Conservation (phyloP, 768 basidiomycete genomes). For the Hydnomerulius pinastri region DNA sequence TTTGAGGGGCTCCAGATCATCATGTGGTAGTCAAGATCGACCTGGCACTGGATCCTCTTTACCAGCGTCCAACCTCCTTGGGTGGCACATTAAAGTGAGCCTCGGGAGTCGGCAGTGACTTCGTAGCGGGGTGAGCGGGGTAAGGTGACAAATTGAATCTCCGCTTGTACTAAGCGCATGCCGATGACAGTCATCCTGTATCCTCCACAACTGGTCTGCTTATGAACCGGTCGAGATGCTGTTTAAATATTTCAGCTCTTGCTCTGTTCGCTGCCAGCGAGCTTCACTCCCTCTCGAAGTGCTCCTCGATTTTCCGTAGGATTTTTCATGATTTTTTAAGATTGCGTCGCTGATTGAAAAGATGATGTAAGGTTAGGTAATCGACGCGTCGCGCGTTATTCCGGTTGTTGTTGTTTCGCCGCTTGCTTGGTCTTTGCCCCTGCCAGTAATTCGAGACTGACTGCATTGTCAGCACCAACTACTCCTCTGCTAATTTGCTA, state of each 20-base stretch:
- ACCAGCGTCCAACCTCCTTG: too few relatives aligned
- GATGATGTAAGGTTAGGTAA: conserved; percentile 25
- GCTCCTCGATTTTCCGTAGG: not conserved
- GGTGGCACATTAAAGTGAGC: too few relatives aligned
- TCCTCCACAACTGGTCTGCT: not conserved
- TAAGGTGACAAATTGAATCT: not conserved
- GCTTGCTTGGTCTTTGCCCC: conserved; percentile 20
- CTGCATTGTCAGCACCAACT: conserved; percentile 5
- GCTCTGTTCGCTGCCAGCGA: not conserved
- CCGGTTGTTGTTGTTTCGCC: conserved; percentile 15
- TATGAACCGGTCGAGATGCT: not conserved
- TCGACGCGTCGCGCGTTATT: conserved; percentile 32
- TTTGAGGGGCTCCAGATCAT: too few relatives aligned
- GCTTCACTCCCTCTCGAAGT: too few relatives aligned
- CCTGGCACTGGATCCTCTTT: too few relatives aligned
- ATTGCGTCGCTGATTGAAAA: conserved; percentile 29
- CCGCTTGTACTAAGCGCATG: not conserved
- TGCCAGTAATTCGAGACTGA: conserved; percentile 14
- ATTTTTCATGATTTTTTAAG: conserved; percentile 9
- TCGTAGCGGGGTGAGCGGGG: too few relatives aligned
- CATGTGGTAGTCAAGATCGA: too few relatives aligned
- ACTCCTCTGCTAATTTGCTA: not conserved
- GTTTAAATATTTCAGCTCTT: not conserved
- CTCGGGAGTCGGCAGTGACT: too few relatives aligned
- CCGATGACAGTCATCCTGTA: not conserved